Conservation (phyloP, 257 asterid genomes). For the Ocimum tenuiflorum region DNA sequence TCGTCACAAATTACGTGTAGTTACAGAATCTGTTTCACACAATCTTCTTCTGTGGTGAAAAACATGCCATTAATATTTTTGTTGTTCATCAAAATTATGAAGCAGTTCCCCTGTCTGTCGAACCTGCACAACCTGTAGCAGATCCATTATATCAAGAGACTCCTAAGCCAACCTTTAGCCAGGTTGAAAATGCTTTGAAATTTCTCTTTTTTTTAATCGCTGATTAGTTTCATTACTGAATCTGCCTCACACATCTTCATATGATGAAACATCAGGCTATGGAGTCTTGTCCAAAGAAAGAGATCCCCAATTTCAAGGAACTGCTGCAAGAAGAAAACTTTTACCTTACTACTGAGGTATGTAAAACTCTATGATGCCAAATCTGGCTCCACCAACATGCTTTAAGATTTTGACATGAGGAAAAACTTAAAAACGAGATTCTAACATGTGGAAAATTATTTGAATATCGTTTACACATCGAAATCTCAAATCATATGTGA, state of each 20-base stretch:
- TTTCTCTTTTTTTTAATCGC: neutral
- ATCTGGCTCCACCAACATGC: too few relatives aligned
- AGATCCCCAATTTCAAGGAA: constrained; percentile 55
- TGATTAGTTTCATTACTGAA: neutral
- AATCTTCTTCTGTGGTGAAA: too few relatives aligned
- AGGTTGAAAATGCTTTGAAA: constrained; percentile 35
- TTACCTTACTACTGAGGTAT: constrained; percentile 83
- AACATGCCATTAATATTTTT: neutral
- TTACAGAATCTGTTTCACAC: neutral
- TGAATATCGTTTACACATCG: too few relatives aligned
- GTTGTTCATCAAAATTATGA: neutral
- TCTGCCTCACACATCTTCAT: constrained; percentile 2
- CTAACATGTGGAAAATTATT: too few relatives aligned
- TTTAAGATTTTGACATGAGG: too few relatives aligned
- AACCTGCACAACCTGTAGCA: constrained; percentile 54
- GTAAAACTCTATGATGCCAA: too few relatives aligned
- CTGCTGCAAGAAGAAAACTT: constrained; percentile 75
- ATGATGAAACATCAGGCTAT: constrained; percentile 42
- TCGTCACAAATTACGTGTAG: neutral
- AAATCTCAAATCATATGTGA: too few relatives aligned
- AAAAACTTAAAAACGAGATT: too few relatives aligned
- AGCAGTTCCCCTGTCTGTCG: constrained; percentile 58
- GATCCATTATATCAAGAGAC: constrained; percentile 73
- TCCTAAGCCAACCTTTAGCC: constrained; percentile 60
- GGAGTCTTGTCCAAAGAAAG: constrained; percentile 71